Evolutionary conservation across 495 filamentous ascomycete species (phyloP), one percentile per base, ranked within the genome.

Genomic region (Chaetomidium leptoderma): DNA sequence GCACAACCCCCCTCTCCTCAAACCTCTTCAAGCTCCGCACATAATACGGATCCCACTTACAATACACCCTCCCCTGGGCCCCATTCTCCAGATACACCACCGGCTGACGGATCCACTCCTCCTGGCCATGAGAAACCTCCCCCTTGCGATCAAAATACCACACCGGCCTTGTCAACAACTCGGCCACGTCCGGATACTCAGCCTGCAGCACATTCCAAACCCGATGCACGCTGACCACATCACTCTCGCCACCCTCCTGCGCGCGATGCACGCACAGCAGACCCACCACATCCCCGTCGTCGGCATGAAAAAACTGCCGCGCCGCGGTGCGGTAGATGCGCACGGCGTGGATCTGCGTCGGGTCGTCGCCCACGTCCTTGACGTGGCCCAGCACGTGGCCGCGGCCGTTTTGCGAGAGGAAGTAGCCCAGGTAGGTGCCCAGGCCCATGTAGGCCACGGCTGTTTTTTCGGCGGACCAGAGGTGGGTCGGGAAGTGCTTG

Each of bases 81-180:
- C 74, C 72, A 11, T 69, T 78, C 70, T 81, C 90, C 2, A 91
- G 74, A 68, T 90, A 95, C 37, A 95, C 78, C 3, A 95, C 83
- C 26, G 81, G 80, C 23, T 83, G 83, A 30, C 81, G 78, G 67
- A 92, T 88, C 65, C 82, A 96, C 51, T 86, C 83, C 36, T 91
- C 83, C 71, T 95, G 76, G 27, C 88, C 90, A 36, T 78, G 75
- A 33, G 80, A 84, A 2, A 80, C 83, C 74, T 95, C 91, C 42
- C 91, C 91, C 72, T 96, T 96, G 59, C 91, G 88, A 69, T 96
- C 91, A 66, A 96, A 93, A 74, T 93, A 95, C 91, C 91, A 96
- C 63, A 87, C 83, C 0, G 90, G 89, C 57, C 83, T 72, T 3
- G 86, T 85, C 48, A 96, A 76, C 32, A 82, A 82, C 70, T 86